Evolutionary conservation across 1,284 basidiomycete species (phyloP), one percentile per base, ranked within the genome.

Genomic region (Apiotrichum siamense): DNA sequence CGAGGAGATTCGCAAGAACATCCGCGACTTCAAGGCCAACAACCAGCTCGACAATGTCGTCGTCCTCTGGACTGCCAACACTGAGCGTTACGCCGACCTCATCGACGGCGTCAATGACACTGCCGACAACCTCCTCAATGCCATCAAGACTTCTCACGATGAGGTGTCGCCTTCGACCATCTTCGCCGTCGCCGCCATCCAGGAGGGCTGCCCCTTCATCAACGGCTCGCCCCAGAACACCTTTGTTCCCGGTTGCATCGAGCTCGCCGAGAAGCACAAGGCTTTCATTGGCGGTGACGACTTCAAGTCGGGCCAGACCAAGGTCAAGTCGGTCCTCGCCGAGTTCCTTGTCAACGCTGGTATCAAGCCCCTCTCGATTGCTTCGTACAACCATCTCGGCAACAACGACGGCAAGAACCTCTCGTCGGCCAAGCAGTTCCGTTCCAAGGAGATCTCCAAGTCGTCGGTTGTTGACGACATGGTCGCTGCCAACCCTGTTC

Each of bases 201-300:
- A 97, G 61, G 94, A 97, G 76, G 87, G 87, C 55, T 85, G 85
- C 63, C 91, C 94, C 26, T 97, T 94, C 80, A 84, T 98, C 74
- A 98, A 97, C 69, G 94, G 94, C 49, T 92, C 93, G 23, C 94
- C 94, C 20, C 94, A 98, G 81, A 98, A 98, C 83, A 97, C 94
- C 7, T 97, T 97, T 69, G 92, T 98, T 27, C 94, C 96, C 1
- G 94, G 96, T 64, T 85, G 86, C 64, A 87, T 98, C 68, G 81
- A 86, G 69, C 87, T 98, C 57, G 91, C 94, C 45, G 93, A 97
- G 79, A 80, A 83, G 63, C 77, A 87, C 66, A 80, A 85, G 70
- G 86, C 90, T 10, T 97, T 97, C 79, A 96, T 98, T 66, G 93
- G 90, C 50, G 93, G 96, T 47, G 94, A 97, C 71, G 94, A 98